Percentiles rank a stretch among this genome's conserved stretches.
These are phyloP conservation scores for Botrytis aclada DNA, from an alignment of 2,329 filamentous ascomycete species.

Conservation along the genomic window DNA sequence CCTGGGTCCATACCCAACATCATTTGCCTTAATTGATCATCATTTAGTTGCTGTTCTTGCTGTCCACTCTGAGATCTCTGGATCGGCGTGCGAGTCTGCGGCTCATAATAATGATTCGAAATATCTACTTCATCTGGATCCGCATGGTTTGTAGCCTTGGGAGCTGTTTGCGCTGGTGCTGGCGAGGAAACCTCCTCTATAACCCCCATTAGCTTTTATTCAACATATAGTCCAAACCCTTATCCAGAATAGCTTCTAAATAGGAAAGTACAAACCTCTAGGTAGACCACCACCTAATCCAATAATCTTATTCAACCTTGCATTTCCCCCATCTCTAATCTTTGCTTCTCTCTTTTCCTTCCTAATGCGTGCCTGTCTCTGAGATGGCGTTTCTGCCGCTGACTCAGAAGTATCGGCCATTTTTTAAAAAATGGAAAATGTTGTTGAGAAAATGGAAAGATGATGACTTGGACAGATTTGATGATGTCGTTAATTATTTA, in stretches of 20 bases:
- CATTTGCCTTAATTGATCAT: constrained; percentile 62
- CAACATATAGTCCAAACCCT: neutral
- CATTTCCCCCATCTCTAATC: constrained; percentile 67
- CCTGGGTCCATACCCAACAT: constrained; percentile 55
- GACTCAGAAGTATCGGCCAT: constrained; percentile 9
- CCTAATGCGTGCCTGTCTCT: constrained; percentile 64
- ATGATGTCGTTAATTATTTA: neutral
- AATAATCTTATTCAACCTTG: constrained; percentile 72
- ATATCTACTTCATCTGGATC: constrained; percentile 79
- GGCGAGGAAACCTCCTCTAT: constrained; percentile 40
- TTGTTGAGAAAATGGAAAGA: neutral
- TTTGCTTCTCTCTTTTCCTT: constrained; percentile 79
- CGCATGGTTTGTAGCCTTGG: constrained; percentile 26
- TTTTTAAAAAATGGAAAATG: neutral
- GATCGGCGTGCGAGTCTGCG: constrained; percentile 45
- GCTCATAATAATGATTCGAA: constrained; percentile 66
- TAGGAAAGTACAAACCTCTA: constrained; percentile 39
- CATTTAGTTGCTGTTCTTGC: constrained; percentile 42
- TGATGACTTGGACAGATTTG: neutral
- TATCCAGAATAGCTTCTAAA: neutral
- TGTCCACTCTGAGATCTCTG: constrained; percentile 34
- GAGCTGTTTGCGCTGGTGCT: constrained; percentile 25
- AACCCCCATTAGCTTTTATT: neutral
- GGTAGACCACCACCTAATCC: constrained; percentile 60
- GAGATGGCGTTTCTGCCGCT: constrained; percentile 6